These are phyloP conservation scores for Ogataea paraovalis DNA, from an alignment of 805 yeast genomes.

Conservation along the genomic window DNA sequence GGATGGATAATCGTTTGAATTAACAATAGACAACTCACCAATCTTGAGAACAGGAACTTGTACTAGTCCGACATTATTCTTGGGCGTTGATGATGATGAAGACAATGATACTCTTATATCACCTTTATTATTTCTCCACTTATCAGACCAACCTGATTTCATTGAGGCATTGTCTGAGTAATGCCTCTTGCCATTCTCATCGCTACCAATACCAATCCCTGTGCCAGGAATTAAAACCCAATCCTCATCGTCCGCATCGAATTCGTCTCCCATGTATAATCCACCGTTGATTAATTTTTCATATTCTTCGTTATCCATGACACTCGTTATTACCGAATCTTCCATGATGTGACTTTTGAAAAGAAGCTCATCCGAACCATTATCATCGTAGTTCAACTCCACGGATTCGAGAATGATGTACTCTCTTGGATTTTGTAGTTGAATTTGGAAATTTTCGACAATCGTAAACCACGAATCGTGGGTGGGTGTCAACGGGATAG, in stretches of 20 bases:
- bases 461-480: conserved; percentile 23
- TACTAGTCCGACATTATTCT: not conserved
- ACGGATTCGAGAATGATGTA: conserved; percentile 18
- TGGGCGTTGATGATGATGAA: not conserved
- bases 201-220: conserved; percentile 6
- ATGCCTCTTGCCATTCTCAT: conserved; percentile 10
- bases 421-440: conserved; percentile 17
- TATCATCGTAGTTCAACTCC: conserved; percentile 18
- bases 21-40: conserved; percentile 23
- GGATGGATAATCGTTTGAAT: conserved; percentile 24
- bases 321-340: conserved; percentile 20
- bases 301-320: conserved; percentile 27
- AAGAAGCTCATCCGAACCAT: conserved; percentile 9
- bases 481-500: conserved; percentile 28
- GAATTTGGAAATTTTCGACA: conserved; percentile 20
- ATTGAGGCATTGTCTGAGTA: not conserved
- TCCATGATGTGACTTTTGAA: conserved; percentile 18
- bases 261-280: conserved; percentile 21
- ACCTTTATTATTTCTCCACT: not conserved
- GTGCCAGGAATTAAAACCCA: conserved; percentile 25
- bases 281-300: conserved; percentile 24
- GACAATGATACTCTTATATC: not conserved
- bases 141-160: not conserved
- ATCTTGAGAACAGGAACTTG: conserved; percentile 15
- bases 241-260: conserved; percentile 16